phyloP scores from a whole-genome alignment of 352 stramenopile genomes.

The Phytophthora litchii region DNA sequence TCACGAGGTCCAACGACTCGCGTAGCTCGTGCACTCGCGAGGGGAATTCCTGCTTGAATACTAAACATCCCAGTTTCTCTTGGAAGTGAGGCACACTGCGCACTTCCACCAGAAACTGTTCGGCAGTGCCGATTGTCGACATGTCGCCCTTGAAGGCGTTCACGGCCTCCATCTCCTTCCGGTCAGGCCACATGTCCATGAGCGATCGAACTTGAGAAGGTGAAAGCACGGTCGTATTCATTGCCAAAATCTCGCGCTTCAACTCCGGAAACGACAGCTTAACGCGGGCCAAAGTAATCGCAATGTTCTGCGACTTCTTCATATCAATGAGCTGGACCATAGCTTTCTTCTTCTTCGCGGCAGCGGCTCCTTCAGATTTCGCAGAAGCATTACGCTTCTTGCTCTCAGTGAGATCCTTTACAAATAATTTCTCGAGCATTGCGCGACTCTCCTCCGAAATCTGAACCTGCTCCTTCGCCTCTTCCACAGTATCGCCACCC shows the following conservation, averaged over 20 bases:
- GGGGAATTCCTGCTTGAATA: conserved; percentile 89
- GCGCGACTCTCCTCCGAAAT: conserved; percentile 76
- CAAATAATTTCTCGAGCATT: conserved; percentile 81
- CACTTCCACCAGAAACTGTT: conserved; percentile 83
- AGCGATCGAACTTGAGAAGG: conserved; percentile 79
- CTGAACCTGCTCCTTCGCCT: conserved; percentile 47
- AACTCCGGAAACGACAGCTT: conserved; percentile 75
- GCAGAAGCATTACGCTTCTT: conserved; percentile 44
- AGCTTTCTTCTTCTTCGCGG: conserved; percentile 64
- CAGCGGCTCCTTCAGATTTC: conserved; percentile 32
- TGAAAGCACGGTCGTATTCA: conserved; percentile 81
- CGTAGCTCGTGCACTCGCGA: conserved; percentile 75
- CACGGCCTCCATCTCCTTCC: conserved; percentile 73
- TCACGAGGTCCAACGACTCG: conserved; percentile 80
- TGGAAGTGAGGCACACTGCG: conserved; percentile 70
- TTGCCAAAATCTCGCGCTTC: conserved; percentile 72
- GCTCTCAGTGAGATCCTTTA: conserved; percentile 68
- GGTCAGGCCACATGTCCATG: conserved; percentile 88
- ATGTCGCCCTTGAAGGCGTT: conserved; percentile 71
- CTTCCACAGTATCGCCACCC: conserved; percentile 50
- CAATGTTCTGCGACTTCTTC: conserved; percentile 90
- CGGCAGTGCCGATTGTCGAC: conserved; percentile 59
- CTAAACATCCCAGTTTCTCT: conserved; percentile 74
- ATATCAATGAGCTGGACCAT: conserved; percentile 85
- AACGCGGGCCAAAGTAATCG: conserved; percentile 80